phyloP scores from a whole-genome alignment of 805 yeast genomes.

The Yarrowia sp. region DNA sequence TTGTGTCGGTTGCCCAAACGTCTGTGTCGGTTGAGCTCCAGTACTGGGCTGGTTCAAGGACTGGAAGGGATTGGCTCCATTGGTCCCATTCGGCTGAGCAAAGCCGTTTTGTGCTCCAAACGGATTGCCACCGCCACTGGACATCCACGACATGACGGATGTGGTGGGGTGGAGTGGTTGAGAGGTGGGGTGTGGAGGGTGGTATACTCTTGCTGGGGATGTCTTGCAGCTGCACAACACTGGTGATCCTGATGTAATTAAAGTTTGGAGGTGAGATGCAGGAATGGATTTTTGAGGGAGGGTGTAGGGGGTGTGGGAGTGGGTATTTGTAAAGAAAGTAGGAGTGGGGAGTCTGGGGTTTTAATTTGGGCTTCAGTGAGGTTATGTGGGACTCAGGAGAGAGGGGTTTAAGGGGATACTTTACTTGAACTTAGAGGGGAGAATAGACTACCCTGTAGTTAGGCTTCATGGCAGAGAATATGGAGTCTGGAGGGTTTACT shows the following conservation, averaged over 20 bases:
- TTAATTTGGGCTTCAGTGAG: too few species aligned
- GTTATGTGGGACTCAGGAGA: too few species aligned
- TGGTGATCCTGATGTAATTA: slow-evolving; percentile 5
- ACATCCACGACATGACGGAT: slow-evolving; percentile 9
- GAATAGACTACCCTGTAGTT: too few species aligned
- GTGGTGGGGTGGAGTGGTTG: background rate
- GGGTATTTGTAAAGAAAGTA: background rate
- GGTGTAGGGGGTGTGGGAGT: background rate
- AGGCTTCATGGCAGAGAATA: too few species aligned
- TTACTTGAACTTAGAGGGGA: too few species aligned
- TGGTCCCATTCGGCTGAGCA: background rate
- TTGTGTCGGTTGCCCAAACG: background rate
- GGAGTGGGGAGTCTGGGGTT: too few species aligned
- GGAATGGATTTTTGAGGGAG: background rate
- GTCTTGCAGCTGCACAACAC: background rate
- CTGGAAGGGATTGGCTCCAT: slow-evolving; percentile 31
- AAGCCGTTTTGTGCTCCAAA: background rate
- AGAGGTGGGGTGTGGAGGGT: background rate
- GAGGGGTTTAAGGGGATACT: too few species aligned
- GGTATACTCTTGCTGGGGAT: background rate
- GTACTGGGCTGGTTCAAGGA: background rate
- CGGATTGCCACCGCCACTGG: slow-evolving; percentile 10
- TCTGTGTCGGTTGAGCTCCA: too few species aligned
- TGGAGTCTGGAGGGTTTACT: too few species aligned
- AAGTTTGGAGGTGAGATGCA: background rate